These are phyloP conservation scores for Fomitopsis pulvina DNA, from an alignment of 768 basidiomycete species.

Conservation along the genomic window DNA sequence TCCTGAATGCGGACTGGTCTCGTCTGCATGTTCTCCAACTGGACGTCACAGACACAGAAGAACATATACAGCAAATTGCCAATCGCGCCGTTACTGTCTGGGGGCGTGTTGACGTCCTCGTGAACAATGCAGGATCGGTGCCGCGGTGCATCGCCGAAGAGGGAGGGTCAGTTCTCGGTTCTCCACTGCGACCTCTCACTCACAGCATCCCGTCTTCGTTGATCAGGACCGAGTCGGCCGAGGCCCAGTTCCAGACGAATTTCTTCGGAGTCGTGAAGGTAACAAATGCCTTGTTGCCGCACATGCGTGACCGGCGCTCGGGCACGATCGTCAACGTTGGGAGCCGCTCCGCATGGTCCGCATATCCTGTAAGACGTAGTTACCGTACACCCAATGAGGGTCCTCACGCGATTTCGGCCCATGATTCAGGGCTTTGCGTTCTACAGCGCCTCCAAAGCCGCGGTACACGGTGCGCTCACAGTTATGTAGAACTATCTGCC, in stretches of 20 bases:
- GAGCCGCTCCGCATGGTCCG: conserved; percentile 27
- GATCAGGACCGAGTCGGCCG: conserved; percentile 13
- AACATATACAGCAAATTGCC: conserved; percentile 24
- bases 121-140: conserved; percentile 42
- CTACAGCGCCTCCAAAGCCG: conserved; percentile 38
- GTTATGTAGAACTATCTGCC: neutral
- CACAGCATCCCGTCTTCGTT: neutral
- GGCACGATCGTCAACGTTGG: conserved; percentile 32
- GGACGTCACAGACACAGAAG: conserved; percentile 28
- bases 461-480: conserved; percentile 31
- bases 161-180: conserved; percentile 34
- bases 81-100: conserved; percentile 25
- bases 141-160: conserved; percentile 33
- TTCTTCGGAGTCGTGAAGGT: conserved; percentile 38
- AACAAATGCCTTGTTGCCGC: conserved; percentile 35
- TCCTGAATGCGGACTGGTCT: conserved; percentile 11
- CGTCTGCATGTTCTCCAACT: conserved; percentile 27
- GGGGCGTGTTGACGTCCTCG: conserved; percentile 30
- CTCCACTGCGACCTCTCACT: neutral
- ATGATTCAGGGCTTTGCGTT: conserved; percentile 20
- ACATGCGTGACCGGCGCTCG: conserved; percentile 28
- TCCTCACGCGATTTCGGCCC: conserved; percentile 1
- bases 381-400: neutral
- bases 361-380: conserved; percentile 22
- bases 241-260: conserved; percentile 35